phyloP scores from a whole-genome alignment of 306 rosid species.

The Quercus gilva region DNA sequence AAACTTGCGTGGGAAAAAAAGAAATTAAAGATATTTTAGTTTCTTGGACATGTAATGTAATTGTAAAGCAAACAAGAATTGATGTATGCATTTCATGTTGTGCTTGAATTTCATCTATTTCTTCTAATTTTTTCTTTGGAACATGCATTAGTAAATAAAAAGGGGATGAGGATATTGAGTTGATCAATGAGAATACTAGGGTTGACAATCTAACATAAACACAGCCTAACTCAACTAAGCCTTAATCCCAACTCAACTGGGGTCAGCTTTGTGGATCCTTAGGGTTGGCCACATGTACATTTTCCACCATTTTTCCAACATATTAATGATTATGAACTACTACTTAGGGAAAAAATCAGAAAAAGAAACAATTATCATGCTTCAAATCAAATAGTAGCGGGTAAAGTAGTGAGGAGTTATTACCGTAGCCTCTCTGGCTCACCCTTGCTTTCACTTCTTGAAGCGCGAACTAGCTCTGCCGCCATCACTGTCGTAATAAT shows the following conservation, averaged over 20 bases:
- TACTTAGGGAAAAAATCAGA: not conserved
- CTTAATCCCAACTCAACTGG: too few species aligned
- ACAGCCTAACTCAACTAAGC: too few species aligned
- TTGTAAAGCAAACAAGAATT: not conserved
- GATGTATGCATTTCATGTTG: not conserved
- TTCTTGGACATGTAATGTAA: not conserved
- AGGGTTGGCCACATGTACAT: too few species aligned
- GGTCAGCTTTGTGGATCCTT: too few species aligned
- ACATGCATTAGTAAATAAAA: not conserved
- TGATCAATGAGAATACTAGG: too few species aligned
- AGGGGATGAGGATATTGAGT: not conserved
- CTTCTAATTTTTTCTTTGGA: not conserved
- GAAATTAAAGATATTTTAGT: not conserved
- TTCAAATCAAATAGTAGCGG: slow-evolving; percentile 11
- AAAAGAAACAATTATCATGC: not conserved
- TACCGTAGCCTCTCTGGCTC: slow-evolving; percentile 85
- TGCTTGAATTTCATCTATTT: not conserved
- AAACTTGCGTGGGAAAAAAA: slow-evolving; percentile 2
- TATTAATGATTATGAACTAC: too few species aligned
- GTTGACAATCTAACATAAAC: too few species aligned
- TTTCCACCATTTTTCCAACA: too few species aligned
- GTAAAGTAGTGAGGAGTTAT: slow-evolving; percentile 23
- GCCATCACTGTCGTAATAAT: slow-evolving; percentile 72
- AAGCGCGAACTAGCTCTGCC: slow-evolving; percentile 78
- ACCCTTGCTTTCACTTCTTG: slow-evolving; percentile 54